Base-by-base conservation (phyloP, 2,329 filamentous ascomycete species). In the Penicillium polonicum region DNA sequence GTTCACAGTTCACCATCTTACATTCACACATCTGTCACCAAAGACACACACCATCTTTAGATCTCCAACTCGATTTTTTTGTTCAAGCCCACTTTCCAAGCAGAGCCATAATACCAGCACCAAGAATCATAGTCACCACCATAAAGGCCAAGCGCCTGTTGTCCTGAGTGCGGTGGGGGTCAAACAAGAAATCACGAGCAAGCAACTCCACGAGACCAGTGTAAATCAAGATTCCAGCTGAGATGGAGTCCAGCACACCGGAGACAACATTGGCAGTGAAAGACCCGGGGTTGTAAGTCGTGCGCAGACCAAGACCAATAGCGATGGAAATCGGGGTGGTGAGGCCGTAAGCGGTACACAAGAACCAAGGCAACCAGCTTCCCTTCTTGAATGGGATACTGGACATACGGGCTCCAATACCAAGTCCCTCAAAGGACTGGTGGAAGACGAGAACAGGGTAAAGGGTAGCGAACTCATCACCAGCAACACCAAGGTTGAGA, bases 391-490 rank as follows among this genome's bases (percentile, higher is more conserved):
- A 84, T 0, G 79, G 82, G 21, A 86, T 84, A 23, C 80, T 78
- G 5, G 82, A 82, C 70, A 87, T 80, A 48, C 85, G 78, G 0
- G 84, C 82, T 15, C 85, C 85, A 38, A 87, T 83, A 70, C 84
- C 85, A 0, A 87, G 79, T 50, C 85, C 84, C 63, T 87, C 85
- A 57, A 87, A 87, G 12, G 82, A 80, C 66, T 87, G 85, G 63
- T 87, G 85, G 73, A 87, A 87, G 55, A 85, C 80, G 1, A 88
- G 76, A 39, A 86, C 84, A 3, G 82, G 80, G 67, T 85, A 85
- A 2, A 87, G 76, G 0, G 82, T 81, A 33, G 74, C 70, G 72
- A 87, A 87, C 46, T 86, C 84, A 0, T 79, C 71, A 25, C 83
- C 80, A 0, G 81, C 78, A n/a, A 85, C 83, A 9, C 82, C 85